Evolutionary conservation across 352 stramenopile genomes (phyloP).

Genomic region (Phytopythium vexans): DNA sequence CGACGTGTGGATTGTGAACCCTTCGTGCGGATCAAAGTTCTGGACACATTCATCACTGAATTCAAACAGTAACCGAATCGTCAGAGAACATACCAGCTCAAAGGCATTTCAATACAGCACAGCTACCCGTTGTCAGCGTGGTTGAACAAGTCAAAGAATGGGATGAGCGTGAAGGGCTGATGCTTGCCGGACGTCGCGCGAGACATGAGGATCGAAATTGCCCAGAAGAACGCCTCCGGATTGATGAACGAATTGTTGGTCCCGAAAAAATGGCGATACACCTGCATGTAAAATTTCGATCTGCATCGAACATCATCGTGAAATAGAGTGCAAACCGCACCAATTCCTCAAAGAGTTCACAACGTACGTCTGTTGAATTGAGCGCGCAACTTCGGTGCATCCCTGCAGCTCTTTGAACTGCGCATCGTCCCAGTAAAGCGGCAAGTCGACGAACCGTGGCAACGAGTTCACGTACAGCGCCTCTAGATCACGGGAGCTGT

Average conservation of each 20-base stretch:
- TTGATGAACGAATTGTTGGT: conserved; percentile 45
- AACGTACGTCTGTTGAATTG: conserved; percentile 62
- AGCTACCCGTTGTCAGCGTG: conserved; percentile 55
- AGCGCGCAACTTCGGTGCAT: conserved; percentile 51
- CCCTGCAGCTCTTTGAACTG: conserved; percentile 62
- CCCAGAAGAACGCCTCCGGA: conserved; percentile 72
- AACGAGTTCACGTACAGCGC: conserved; percentile 62
- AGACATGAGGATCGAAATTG: conserved; percentile 77
- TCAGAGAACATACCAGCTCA: too few relatives aligned
- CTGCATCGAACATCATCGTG: conserved; percentile 18
- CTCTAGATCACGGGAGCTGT: conserved; percentile 15
- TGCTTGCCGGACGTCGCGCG: conserved; percentile 66
- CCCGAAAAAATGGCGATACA: conserved; percentile 75
- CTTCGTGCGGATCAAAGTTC: conserved; percentile 42
- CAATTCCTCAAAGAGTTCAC: background rate
- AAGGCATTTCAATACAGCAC: background rate
- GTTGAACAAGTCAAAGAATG: conserved; percentile 89
- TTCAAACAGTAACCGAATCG: background rate
- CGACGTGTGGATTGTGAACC: conserved; percentile 63
- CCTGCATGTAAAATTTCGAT: conserved; percentile 54
- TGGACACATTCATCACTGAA: conserved; percentile 65
- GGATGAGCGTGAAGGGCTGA: conserved; percentile 81
- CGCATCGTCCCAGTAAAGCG: conserved; percentile 62
- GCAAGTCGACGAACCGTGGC: conserved; percentile 54
- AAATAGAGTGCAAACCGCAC: conserved; percentile 1